Evolutionary conservation across 163 green algal species (phyloP).

Genomic region (Trebouxiophyceae sp.): DNA sequence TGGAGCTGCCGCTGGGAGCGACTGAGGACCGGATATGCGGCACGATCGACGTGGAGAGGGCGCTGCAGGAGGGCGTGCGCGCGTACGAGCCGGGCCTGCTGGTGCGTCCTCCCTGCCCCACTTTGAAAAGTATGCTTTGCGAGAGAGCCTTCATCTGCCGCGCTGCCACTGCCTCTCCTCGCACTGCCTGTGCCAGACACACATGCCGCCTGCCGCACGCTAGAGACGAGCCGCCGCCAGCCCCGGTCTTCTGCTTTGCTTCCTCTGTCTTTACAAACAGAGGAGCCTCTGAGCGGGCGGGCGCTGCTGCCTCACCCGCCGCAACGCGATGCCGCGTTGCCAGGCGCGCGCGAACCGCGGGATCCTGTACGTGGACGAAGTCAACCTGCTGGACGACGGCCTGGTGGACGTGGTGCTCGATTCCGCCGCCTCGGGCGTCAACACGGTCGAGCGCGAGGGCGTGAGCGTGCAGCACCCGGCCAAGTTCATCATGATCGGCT

Average conservation of each 20-base stretch:
- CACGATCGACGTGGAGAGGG: conserved; percentile 96
- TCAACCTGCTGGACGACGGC: conserved; percentile 94
- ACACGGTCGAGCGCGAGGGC: conserved; percentile 95
- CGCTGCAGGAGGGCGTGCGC: conserved; percentile 82
- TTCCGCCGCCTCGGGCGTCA: conserved; percentile 72
- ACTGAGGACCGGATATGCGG: conserved; percentile 96
- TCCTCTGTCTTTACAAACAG: background rate
- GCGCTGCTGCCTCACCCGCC: no score
- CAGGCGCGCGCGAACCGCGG: conserved; percentile 84
- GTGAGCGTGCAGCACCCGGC: conserved; percentile 88
- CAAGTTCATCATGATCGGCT: conserved; percentile 85
- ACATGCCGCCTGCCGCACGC: no score
- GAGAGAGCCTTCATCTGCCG: no score
- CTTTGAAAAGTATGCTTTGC: no score
- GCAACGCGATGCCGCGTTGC: no score
- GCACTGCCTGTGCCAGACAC: background rate
- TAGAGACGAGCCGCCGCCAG: no score
- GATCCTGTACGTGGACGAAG: conserved; percentile 96
- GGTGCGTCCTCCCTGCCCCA: no score
- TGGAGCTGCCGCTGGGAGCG: conserved; percentile 92
- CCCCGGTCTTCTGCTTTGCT: no score
- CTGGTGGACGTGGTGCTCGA: conserved; percentile 96
- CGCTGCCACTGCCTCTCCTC: no score
- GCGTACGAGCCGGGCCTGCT: conserved; percentile 89
- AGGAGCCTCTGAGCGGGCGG: no score